phyloP scores from a whole-genome alignment of 31 red algal species.

The Bonnemaisonia californica region DNA sequence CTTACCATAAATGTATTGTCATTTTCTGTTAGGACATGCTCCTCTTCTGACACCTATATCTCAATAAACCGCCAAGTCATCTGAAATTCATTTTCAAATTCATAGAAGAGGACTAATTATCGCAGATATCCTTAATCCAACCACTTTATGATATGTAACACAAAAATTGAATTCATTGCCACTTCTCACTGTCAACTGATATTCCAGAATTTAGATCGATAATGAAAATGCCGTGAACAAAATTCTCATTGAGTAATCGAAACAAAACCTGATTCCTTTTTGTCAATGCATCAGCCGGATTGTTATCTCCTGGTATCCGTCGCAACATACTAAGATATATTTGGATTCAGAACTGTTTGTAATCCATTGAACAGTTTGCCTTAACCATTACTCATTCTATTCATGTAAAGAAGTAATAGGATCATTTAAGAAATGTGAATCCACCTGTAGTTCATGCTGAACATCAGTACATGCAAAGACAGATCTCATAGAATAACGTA shows the following conservation, averaged over 20 bases:
- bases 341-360: neutral
- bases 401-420: slow-evolving; percentile 8
- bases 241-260: neutral
- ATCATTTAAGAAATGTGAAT: slow-evolving; percentile 1
- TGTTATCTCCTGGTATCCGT: slow-evolving; percentile 6
- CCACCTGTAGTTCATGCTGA: neutral
- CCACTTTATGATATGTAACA: too few relatives aligned
- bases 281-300: slow-evolving; percentile 28
- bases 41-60: too few relatives aligned
- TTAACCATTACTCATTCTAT: slow-evolving; percentile 1
- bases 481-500: neutral
- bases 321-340: neutral
- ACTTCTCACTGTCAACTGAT: too few relatives aligned
- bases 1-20: too few relatives aligned
- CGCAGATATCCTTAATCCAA: too few relatives aligned
- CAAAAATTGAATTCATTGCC: too few relatives aligned
- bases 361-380: slow-evolving; percentile 22
- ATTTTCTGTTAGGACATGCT: too few relatives aligned
- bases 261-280: slow-evolving; percentile 3
- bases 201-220: too few relatives aligned
- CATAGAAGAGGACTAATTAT: too few relatives aligned
- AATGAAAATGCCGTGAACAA: too few relatives aligned
- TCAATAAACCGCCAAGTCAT: too few relatives aligned
- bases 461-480: neutral
- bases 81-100: too few relatives aligned